A percentile compares a stretch with the other conserved stretches of the same genome.
Evolutionary conservation across 331 rosid species (phyloP).

Genomic region (Arachis monticola): DNA sequence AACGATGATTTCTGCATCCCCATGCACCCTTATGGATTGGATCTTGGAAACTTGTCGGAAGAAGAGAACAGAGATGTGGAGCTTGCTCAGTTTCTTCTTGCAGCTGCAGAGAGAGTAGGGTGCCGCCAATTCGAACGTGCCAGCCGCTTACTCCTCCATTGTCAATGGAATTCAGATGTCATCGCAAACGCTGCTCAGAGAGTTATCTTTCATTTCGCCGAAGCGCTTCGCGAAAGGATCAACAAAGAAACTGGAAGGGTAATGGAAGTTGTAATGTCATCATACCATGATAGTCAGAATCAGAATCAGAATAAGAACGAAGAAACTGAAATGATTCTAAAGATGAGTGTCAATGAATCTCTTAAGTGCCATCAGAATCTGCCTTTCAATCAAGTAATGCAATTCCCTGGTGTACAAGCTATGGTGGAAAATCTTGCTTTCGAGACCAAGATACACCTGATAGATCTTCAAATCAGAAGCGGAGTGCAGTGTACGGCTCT

Average conservation of each 20-base stretch:
- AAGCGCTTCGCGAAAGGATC: slow-evolving; percentile 69
- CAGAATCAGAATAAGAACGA: no score
- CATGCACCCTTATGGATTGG: slow-evolving; percentile 64
- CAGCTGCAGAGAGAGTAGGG: slow-evolving; percentile 74
- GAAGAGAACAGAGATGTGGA: slow-evolving; percentile 67
- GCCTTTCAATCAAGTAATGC: slow-evolving; percentile 66
- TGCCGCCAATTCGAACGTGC: slow-evolving; percentile 70
- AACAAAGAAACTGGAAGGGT: slow-evolving; percentile 52
- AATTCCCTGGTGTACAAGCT: slow-evolving; percentile 61
- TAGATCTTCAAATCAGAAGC: slow-evolving; percentile 60
- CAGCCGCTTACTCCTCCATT: slow-evolving; percentile 55
- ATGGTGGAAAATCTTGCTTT: slow-evolving; percentile 60
- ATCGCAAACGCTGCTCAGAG: slow-evolving; percentile 52
- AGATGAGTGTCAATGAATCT: slow-evolving; percentile 12
- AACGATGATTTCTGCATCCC: slow-evolving; percentile 45
- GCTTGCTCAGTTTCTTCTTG: slow-evolving; percentile 69
- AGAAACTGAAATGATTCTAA: slow-evolving; percentile 23
- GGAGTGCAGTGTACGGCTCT: slow-evolving; percentile 66
- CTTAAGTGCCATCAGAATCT: slow-evolving; percentile 47
- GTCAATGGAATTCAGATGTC: slow-evolving; percentile 54
- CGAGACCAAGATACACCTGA: slow-evolving; percentile 59
- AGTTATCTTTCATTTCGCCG: slow-evolving; percentile 56
- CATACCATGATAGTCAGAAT: not conserved
- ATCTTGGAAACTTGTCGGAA: slow-evolving; percentile 47
- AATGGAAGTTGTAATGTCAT: not conserved